Evolutionary conservation across 2,329 filamentous ascomycete species (phyloP), one percentile per base, ranked within the genome.

Genomic region (Alternaria arborescens): DNA sequence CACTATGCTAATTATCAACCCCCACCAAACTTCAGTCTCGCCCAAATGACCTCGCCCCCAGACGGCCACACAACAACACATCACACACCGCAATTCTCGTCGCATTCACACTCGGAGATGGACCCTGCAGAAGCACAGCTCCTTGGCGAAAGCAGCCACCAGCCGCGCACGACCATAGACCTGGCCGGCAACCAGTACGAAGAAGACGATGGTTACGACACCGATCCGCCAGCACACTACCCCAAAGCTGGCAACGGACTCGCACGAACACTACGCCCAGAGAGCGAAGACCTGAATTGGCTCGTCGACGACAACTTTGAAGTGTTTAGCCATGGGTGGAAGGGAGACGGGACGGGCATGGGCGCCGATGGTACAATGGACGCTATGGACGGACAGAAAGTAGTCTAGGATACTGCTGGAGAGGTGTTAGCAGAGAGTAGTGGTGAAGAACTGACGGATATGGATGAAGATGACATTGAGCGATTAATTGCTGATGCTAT

Each of bases 181-280:
- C 61, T 67, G 20, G 62, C 65, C 5, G 65, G 68, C 38, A 69
- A 67, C 62, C 63, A 69, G 26, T 75, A 77, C 52, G 71, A 75
- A 24, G 72, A 75, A 60, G 83, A 85, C 61, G 83, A 87, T 47
- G 84, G 85, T 46, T 87, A 88, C 68, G 81, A 81, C 62, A 79
- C 78, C 2, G 81, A 83, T 60, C 82, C 83, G 24, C 82, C 83
- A 5, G 83, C 86, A 28, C 82, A 88, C 43, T 90, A 90, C 66
- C 88, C 88, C 0, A 85, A 84, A 63, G 81, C 88, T 7, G 89
- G 88, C 2, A 83, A 88, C 55, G 88, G 89, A 2, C 79, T 91
- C 6, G 81, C 80, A 65, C 60, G 78, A 28, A 84, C 82, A 24
- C 71, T 90, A 20, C 82, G 84, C 7, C 82, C 83, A 1, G 86